These are phyloP conservation scores for Candida tetrigidarum DNA, from an alignment of 1,139 yeast species.

Conservation along the genomic window DNA sequence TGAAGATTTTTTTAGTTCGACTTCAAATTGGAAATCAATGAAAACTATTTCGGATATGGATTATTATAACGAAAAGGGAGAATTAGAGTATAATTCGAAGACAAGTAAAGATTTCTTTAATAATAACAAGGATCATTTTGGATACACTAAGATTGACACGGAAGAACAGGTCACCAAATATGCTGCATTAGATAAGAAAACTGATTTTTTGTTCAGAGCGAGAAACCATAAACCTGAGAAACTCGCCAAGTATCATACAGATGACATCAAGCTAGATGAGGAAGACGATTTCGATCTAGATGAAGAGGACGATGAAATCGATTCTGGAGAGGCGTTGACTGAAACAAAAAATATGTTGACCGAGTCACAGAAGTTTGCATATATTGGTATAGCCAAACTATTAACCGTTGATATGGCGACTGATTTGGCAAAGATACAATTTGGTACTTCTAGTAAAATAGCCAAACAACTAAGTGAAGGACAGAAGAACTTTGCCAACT, in stretches of 20 bases:
- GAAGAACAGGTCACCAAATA: slow-evolving; percentile 86
- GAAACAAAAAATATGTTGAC: slow-evolving; percentile 81
- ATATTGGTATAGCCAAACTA: slow-evolving; percentile 82
- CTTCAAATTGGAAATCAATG: slow-evolving; percentile 56
- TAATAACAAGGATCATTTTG: slow-evolving; percentile 38
- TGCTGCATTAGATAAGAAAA: slow-evolving; percentile 72
- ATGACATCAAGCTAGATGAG: slow-evolving; percentile 27
- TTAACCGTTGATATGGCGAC: slow-evolving; percentile 83
- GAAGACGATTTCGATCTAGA: slow-evolving; percentile 38
- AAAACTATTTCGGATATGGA: slow-evolving; percentile 53
- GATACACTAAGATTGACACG: slow-evolving; percentile 88
- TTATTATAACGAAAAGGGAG: slow-evolving; percentile 56
- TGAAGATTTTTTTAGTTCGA: slow-evolving; percentile 38
- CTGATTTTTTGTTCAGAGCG: slow-evolving; percentile 74
- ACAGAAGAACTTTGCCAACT: slow-evolving; percentile 80
- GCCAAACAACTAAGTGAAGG: slow-evolving; percentile 67
- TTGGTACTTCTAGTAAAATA: slow-evolving; percentile 53
- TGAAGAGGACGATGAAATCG: slow-evolving; percentile 36
- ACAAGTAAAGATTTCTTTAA: slow-evolving; percentile 27
- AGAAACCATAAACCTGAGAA: slow-evolving; percentile 18
- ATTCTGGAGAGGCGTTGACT: slow-evolving; percentile 67
- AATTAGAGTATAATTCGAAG: slow-evolving; percentile 39
- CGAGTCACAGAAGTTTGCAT: slow-evolving; percentile 89
- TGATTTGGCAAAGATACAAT: slow-evolving; percentile 63
- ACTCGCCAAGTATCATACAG: slow-evolving; percentile 23